Evolutionary conservation across 257 asterid species (phyloP).

Genomic region (Avicennia marina): DNA sequence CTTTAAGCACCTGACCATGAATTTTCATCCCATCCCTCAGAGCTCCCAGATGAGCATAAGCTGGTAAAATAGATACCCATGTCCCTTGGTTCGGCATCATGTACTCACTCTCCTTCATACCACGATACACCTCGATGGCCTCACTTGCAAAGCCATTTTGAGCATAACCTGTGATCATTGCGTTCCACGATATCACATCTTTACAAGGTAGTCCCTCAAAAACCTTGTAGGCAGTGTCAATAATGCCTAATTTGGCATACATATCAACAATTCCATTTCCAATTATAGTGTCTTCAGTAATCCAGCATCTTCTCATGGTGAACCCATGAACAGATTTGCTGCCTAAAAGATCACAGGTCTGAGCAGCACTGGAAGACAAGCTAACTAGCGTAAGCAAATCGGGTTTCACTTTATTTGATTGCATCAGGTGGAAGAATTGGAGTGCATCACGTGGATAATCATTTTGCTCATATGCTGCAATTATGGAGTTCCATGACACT

Average conservation of each 20-base stretch:
- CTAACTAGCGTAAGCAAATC: conserved; percentile 71
- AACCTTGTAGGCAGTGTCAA: conserved; percentile 48
- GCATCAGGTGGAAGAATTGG: conserved; percentile 51
- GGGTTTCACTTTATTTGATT: conserved; percentile 34
- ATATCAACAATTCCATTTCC: conserved; percentile 81
- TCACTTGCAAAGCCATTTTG: conserved; percentile 81
- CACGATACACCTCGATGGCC: conserved; percentile 43
- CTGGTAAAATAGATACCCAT: conserved; percentile 1
- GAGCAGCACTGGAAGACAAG: conserved; percentile 66
- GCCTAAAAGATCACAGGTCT: conserved; percentile 37
- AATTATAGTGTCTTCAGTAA: conserved; percentile 34
- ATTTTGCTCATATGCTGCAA: conserved; percentile 82
- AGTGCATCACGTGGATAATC: conserved; percentile 42
- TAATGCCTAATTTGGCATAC: conserved; percentile 75
- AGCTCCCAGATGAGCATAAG: conserved; percentile 43
- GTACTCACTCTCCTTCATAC: conserved; percentile 37
- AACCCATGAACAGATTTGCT: conserved; percentile 66
- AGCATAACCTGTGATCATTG: conserved; percentile 72
- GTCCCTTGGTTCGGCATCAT: conserved; percentile 6
- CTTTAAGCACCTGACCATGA: conserved; percentile 55
- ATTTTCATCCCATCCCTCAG: conserved; percentile 60
- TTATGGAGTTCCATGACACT: conserved; percentile 77
- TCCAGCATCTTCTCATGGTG: conserved; percentile 55
- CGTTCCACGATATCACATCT: conserved; percentile 79
- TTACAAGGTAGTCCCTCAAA: conserved; percentile 49